Evolutionary conservation across 1,284 basidiomycete genomes (phyloP), one percentile per base, ranked within the genome.

Genomic region (Ustilago crameri): DNA sequence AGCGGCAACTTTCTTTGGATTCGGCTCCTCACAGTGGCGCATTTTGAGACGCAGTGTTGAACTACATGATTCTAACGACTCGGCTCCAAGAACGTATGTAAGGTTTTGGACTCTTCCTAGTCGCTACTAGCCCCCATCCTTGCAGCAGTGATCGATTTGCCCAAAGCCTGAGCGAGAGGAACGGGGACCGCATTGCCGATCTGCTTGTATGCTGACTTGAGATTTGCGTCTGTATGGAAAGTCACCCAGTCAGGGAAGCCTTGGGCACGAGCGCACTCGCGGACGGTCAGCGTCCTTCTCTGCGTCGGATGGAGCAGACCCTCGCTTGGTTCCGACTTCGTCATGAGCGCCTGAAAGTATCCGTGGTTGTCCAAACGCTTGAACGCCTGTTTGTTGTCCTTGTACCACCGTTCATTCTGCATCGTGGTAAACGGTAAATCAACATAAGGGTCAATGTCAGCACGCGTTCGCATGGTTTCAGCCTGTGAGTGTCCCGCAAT

Each of bases 181-280:
- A 73, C 41, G 1, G 65, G 53, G 0, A 73, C 70, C 4, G 65
- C 65, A 41, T 73, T 73, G 7, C 70, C 70, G 12, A 73, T 73
- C 61, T 73, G 65, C 14, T 48, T 35, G 42, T 68, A 63, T 2
- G 65, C 70, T 2, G 56, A 67, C 3, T 10, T 17, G 2, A 73
- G 41, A 20, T 54, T 63, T 0, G 22, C 15, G 24, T 59, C 60
- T 9, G 53, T 51, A 5, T 26, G 22, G 18, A 73, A 73, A 7
- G 51, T 43, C 20, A 73, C 51, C 53, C 55, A 59, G 42, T 73
- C 70, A 3, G 70, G 70, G 12, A 73, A 57, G 35, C 64, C 64
- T 47, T 68, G 65, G 2, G 69, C 64, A 9, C 69, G 42, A 5
- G 64, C 69, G 34, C 65, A 67, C 27, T 73, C 69, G 37, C 69